phyloP scores from a whole-genome alignment of 2,329 filamentous ascomycete genomes.

The Didymella lethalis region DNA sequence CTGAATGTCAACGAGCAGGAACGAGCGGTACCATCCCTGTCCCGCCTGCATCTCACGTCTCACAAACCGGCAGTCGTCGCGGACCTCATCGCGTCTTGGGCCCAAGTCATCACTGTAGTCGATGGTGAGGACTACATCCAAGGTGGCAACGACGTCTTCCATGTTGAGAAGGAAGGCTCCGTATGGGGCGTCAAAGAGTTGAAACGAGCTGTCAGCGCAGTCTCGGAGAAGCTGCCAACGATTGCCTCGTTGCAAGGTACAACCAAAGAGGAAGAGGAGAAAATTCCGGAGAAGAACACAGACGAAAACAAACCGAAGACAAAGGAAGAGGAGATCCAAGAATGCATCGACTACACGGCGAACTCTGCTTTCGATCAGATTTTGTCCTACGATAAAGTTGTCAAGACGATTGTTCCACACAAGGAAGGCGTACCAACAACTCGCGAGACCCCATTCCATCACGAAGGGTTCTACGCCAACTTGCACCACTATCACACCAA shows the following conservation, averaged over 20 bases:
- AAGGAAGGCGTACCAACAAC: slow-evolving; percentile 68
- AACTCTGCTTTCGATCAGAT: slow-evolving; percentile 63
- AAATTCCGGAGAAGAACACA: slow-evolving; percentile 24
- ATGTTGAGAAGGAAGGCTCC: slow-evolving; percentile 72
- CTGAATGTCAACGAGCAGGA: slow-evolving; percentile 77
- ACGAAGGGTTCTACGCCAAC: slow-evolving; percentile 77
- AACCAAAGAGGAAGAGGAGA: neutral
- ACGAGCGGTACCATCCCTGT: slow-evolving; percentile 77
- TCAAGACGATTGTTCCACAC: slow-evolving; percentile 79
- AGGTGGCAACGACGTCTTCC: slow-evolving; percentile 84
- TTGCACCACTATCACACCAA: slow-evolving; percentile 71
- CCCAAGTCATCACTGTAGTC: slow-evolving; percentile 71
- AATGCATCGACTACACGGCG: slow-evolving; percentile 40
- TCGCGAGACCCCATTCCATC: slow-evolving; percentile 86
- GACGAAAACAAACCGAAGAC: slow-evolving; percentile 39
- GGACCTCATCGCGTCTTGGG: slow-evolving; percentile 71
- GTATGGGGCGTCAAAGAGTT: slow-evolving; percentile 41
- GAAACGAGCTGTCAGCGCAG: slow-evolving; percentile 46
- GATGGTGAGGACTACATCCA: slow-evolving; percentile 75
- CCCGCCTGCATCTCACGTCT: slow-evolving; percentile 82
- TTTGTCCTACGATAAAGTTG: slow-evolving; percentile 75
- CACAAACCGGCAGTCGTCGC: slow-evolving; percentile 69
- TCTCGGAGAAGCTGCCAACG: slow-evolving; percentile 39
- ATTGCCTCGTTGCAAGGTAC: slow-evolving; percentile 39
- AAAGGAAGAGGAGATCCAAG: slow-evolving; percentile 40